Base-by-base conservation (phyloP, 1,284 basidiomycete species). In the Naganishia sp. region DNA sequence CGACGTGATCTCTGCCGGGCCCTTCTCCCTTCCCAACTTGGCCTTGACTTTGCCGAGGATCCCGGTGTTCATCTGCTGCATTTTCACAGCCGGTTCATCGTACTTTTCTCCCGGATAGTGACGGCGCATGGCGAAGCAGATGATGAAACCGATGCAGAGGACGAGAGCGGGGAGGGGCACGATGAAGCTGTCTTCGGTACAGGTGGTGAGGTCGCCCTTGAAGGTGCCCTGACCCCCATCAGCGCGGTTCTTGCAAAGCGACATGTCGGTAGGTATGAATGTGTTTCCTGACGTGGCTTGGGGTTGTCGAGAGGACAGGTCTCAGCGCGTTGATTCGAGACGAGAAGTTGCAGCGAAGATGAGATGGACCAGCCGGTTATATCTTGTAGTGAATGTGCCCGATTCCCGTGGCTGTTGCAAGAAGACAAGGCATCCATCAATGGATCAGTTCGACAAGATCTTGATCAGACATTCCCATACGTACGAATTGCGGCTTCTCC, bases 101-200 rank as follows among this genome's bases (percentile, higher is more conserved):
- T 47, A 47, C 32, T n/a, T 43, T 39, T 63, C 46, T 23, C 66
- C 66, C 13, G 66, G 66, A 47, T 63, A 57, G 45, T 55, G 52
- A 17, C 46, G 46, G 3, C 66, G 52, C 15, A 67, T 51, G n/a
- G 66, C 66, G 45, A 67, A 67, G 42, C 66, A 67, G 13, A 56
- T n/a, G 21, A 63, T 9, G 66, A 63, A 67, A 10, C 54, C 55
- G 53, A 67, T 28, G 41, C 61, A 63, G 4, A 60, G 35, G 46
- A 67, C 18, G 46, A 67, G 47, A 13, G 53, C 45, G 2, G 60
- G 56, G 21, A 67, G 58, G 6, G 66, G 66, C 31, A 67, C 60
- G 61, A 67, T 61, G 45, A 67, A 56, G 47, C 61, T 55, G 61
- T 67, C 66, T 49, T 53, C 47, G 11, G 61, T 63, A 42, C 66